Percentiles rank a stretch among this genome's conserved stretches.
Evolutionary conservation across 768 basidiomycete species (phyloP).

Genomic region (Tylopilus plumbeoviolaceoides): DNA sequence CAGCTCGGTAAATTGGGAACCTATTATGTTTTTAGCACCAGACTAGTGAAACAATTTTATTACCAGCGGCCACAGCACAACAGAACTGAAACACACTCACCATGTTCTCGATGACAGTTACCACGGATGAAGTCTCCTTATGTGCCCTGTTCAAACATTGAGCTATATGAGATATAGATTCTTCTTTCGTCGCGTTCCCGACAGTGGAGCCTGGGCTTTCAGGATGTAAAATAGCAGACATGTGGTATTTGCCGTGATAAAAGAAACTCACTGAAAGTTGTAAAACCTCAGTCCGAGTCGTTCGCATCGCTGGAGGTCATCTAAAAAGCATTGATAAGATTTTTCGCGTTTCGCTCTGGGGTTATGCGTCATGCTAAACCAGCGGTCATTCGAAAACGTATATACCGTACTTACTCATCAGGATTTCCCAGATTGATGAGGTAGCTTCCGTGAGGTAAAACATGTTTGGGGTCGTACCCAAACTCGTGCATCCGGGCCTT

Average conservation of each 20-base stretch:
- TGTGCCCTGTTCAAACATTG: constrained; percentile 74
- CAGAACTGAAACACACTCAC: constrained; percentile 29
- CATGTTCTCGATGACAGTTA: constrained; percentile 82
- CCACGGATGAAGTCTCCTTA: constrained; percentile 50
- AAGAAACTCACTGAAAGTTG: constrained; percentile 74
- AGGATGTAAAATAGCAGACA: neutral
- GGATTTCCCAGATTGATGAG: constrained; percentile 83
- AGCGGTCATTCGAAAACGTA: neutral
- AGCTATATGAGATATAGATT: constrained; percentile 63
- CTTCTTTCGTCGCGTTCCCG: constrained; percentile 55
- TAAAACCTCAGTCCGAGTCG: constrained; percentile 68
- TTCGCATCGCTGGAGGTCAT: constrained; percentile 78
- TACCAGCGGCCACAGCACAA: neutral
- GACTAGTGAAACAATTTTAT: constrained; percentile 41
- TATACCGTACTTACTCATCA: constrained; percentile 48
- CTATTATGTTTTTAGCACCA: constrained; percentile 75
- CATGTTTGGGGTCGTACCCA: constrained; percentile 55
- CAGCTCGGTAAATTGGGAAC: constrained; percentile 65
- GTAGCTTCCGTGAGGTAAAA: constrained; percentile 84
- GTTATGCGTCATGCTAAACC: neutral
- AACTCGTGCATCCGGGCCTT: constrained; percentile 56
- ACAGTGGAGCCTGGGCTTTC: constrained; percentile 81
- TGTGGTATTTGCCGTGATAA: neutral
- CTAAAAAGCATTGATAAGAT: constrained; percentile 75
- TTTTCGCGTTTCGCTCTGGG: constrained; percentile 61